Evolutionary conservation across 768 basidiomycete genomes (phyloP).

Genomic region (Tylopilus felleus): DNA sequence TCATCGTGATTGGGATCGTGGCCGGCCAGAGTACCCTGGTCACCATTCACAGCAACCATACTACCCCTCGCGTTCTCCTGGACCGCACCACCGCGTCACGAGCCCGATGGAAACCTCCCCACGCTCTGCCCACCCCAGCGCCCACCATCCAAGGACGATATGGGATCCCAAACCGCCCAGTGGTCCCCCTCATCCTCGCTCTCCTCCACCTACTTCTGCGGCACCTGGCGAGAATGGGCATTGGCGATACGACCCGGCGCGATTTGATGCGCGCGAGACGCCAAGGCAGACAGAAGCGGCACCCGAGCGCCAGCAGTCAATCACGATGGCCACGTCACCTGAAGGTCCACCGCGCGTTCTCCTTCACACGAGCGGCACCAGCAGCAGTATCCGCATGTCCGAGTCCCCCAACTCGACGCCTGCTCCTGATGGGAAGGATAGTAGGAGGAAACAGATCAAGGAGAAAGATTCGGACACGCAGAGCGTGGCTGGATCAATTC

Average conservation of each 20-base stretch:
- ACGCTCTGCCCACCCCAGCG: slow-evolving; percentile 44
- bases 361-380: slow-evolving; percentile 27
- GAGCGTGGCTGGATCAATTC: slow-evolving; percentile 27
- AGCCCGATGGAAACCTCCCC: slow-evolving; percentile 66
- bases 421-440: slow-evolving; percentile 45
- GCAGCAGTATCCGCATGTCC: slow-evolving; percentile 43
- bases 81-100: slow-evolving; percentile 36
- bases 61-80: slow-evolving; percentile 35
- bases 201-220: slow-evolving; percentile 35
- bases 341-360: slow-evolving; percentile 35
- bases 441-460: slow-evolving; percentile 42
- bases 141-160: slow-evolving; percentile 38
- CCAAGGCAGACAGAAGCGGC: slow-evolving; percentile 30
- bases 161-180: slow-evolving; percentile 60
- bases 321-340: slow-evolving; percentile 46
- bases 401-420: slow-evolving; percentile 55
- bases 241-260: slow-evolving; percentile 61
- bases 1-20: slow-evolving; percentile 53
- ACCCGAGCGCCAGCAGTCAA: slow-evolving; percentile 31
- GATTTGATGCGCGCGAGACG: slow-evolving; percentile 48
- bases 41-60: slow-evolving; percentile 32
- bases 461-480: slow-evolving; percentile 46
- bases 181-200: slow-evolving; percentile 28
- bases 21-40: slow-evolving; percentile 37
- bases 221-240: slow-evolving; percentile 41